Percentiles rank a stretch among this genome's conserved stretches.
These are phyloP conservation scores for Linnemannia hyalina DNA, from an alignment of 192 early-diverging fungal species.

Conservation along the genomic window DNA sequence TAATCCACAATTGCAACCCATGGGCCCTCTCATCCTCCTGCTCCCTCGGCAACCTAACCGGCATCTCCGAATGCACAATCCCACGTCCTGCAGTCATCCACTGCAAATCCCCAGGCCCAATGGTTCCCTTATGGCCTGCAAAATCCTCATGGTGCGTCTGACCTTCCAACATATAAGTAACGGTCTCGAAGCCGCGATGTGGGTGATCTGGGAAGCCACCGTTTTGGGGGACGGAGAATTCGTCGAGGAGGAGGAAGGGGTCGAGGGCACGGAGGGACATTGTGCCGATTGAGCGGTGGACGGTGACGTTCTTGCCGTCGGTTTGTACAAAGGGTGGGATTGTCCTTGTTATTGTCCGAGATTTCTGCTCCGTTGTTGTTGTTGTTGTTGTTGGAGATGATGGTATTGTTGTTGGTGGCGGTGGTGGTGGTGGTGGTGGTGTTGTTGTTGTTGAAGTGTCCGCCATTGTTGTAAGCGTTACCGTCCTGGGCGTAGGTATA, in stretches of 20 bases:
- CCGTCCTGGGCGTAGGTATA: background rate
- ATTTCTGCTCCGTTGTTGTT: background rate
- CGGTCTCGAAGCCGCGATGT: slow-evolving; percentile 79
- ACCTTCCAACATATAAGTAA: slow-evolving; percentile 73
- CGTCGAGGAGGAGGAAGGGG: slow-evolving; percentile 9
- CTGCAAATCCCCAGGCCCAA: slow-evolving; percentile 65
- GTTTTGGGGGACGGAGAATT: background rate
- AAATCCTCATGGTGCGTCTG: slow-evolving; percentile 68
- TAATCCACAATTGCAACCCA: slow-evolving; percentile 74
- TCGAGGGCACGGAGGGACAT: background rate
- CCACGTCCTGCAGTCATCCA: slow-evolving; percentile 80
- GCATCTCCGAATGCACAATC: slow-evolving; percentile 70
- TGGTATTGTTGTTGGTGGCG: slow-evolving; percentile 15
- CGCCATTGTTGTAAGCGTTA: background rate
- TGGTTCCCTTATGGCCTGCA: slow-evolving; percentile 62
- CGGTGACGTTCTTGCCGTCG: background rate
- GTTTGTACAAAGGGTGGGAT: background rate
- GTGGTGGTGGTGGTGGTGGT: background rate
- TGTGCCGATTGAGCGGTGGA: background rate
- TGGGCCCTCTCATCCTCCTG: slow-evolving; percentile 11
- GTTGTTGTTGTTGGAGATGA: slow-evolving; percentile 6
- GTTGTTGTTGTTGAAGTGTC: background rate
- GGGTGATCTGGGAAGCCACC: slow-evolving; percentile 60
- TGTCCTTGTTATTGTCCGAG: slow-evolving; percentile 6
- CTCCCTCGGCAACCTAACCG: slow-evolving; percentile 15